phyloP scores from a whole-genome alignment of 805 yeast genomes.

The Grigorovia jiainica region DNA sequence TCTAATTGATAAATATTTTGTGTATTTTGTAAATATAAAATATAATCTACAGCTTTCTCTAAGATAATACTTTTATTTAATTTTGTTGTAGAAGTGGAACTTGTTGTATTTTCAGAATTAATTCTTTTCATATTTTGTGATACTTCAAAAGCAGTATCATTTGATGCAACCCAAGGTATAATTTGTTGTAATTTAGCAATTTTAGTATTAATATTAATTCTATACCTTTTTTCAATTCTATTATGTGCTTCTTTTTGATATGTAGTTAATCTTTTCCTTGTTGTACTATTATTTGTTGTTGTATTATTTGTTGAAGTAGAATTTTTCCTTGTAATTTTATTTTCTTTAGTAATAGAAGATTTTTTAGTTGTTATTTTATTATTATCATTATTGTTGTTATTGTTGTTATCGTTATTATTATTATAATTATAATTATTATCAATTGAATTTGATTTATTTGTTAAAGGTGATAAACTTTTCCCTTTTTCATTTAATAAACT shows the following conservation, averaged over 20 bases:
- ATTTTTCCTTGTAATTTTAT: neutral
- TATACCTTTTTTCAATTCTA: conserved; percentile 60
- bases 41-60: conserved; percentile 59
- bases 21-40: conserved; percentile 42
- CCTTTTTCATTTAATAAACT: neutral
- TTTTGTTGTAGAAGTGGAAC: conserved; percentile 25
- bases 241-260: conserved; percentile 64
- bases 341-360: neutral
- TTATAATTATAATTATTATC: neutral
- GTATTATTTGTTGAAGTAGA: neutral
- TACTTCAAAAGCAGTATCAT: conserved; percentile 51
- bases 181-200: conserved; percentile 58
- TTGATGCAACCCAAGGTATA: conserved; percentile 58
- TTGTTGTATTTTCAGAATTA: neutral
- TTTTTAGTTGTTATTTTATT: neutral
- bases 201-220: conserved; percentile 63
- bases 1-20: conserved; percentile 30
- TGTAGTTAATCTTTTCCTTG: conserved; percentile 44
- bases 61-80: conserved; percentile 59
- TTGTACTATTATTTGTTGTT: neutral
- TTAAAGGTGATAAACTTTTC: neutral
- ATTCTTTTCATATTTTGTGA: conserved; percentile 12
- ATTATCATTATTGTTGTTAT: neutral
- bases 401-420: too few species aligned
- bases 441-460: neutral